A percentile compares a stretch with the other conserved stretches of the same genome.
phyloP scores from a whole-genome alignment of 2,329 filamentous ascomycete genomes.

The Sclerotinia spermophila region DNA sequence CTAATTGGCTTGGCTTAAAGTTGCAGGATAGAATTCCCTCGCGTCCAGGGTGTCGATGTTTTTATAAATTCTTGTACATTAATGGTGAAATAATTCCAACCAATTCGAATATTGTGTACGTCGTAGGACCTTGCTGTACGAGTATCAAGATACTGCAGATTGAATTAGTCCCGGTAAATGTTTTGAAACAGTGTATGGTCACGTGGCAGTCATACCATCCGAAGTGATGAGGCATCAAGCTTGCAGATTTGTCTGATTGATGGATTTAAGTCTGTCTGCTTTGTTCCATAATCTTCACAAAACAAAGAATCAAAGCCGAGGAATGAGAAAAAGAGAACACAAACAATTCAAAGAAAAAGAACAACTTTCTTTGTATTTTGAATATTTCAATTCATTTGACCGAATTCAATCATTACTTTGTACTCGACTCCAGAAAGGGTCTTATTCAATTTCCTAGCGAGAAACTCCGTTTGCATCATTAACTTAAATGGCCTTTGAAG shows the following conservation, averaged over 20 bases:
- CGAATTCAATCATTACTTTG: constrained; percentile 11
- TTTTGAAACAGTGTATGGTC: too few species aligned
- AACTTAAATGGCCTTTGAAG: constrained; percentile 17
- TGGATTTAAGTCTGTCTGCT: neutral
- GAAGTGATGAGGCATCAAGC: neutral
- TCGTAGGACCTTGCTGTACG: too few species aligned
- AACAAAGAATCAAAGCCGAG: neutral
- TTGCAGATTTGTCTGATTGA: neutral
- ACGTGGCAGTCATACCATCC: neutral
- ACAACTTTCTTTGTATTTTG: neutral
- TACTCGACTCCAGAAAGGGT: neutral
- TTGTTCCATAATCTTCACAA: neutral
- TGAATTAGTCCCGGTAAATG: too few species aligned
- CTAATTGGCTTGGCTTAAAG: neutral
- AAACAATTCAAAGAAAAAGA: constrained; percentile 1
- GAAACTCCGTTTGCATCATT: constrained; percentile 18
- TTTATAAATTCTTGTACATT: neutral
- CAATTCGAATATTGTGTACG: too few species aligned
- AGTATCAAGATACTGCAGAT: neutral
- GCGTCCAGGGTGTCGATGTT: neutral
- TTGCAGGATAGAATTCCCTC: neutral
- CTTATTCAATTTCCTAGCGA: constrained; percentile 3
- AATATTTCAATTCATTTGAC: neutral
- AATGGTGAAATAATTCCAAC: neutral
- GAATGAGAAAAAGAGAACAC: neutral